These are phyloP conservation scores for Stenogyne calaminthoides DNA, from an alignment of 305 asterid species.

Conservation along the genomic window DNA sequence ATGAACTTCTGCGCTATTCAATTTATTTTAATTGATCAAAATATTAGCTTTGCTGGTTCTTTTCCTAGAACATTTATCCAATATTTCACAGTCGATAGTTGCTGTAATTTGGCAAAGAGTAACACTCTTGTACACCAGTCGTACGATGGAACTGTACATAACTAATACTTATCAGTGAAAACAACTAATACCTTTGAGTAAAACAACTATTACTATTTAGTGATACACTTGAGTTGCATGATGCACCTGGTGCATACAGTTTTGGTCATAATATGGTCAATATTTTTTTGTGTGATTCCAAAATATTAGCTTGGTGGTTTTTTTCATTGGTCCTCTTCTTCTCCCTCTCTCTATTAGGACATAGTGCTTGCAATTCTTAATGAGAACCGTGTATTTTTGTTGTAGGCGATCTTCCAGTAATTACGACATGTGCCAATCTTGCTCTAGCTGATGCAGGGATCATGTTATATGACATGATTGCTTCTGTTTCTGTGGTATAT, in stretches of 20 bases:
- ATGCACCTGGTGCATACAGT: too few relatives aligned
- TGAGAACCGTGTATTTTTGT: slow-evolving; percentile 9
- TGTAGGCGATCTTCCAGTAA: slow-evolving; percentile 92
- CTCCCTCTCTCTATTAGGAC: background rate
- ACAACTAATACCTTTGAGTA: too few relatives aligned
- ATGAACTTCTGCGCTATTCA: background rate
- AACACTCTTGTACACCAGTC: too few relatives aligned
- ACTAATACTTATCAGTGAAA: too few relatives aligned
- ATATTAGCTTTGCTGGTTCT: background rate
- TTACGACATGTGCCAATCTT: slow-evolving; percentile 93
- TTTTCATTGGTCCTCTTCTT: background rate
- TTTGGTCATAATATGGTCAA: background rate
- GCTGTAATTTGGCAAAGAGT: background rate
- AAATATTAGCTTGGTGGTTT: background rate
- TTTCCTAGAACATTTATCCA: background rate
- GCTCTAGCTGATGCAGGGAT: slow-evolving; percentile 99
- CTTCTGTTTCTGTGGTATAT: slow-evolving; percentile 93
- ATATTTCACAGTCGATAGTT: slow-evolving; percentile 3
- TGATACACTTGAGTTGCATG: too few relatives aligned
- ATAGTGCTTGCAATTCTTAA: slow-evolving; percentile 18
- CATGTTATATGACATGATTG: slow-evolving; percentile 78
- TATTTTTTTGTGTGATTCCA: background rate
- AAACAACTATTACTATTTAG: too few relatives aligned
- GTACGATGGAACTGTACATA: too few relatives aligned
- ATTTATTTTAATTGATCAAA: background rate